Base-by-base conservation (phyloP, 164 flowering plant genomes). In the Stephania japonica region DNA sequence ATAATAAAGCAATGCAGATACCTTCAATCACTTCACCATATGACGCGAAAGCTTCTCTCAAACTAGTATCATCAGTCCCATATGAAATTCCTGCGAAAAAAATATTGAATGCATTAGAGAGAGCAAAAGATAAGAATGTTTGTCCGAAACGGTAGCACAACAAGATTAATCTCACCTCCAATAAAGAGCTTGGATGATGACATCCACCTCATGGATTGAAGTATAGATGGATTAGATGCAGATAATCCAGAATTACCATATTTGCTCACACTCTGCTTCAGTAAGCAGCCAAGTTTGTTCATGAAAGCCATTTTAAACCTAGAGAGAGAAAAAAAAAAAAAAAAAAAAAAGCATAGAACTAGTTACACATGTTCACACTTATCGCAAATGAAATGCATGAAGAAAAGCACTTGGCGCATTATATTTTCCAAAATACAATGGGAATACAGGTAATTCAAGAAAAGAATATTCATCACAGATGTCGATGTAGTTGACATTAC, bases 1-100 rank as follows among this genome's bases (percentile, higher is more conserved):
- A 61, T 18, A 62, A 2, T 18, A 62, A 68, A n/a, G 23, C 27
- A 72, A 59, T 6, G 21, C 67, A 26, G 25, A 14, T 25, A 86
- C 89, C 86, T 69, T 86, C 87, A 74, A 79, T 66, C 8, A 86
- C 86, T 74, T 84, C 84, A 1, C 89, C 89, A 79, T 79, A 75
- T 8, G 67, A 47, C 32, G 79, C 42, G 23, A 84, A 86, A 14
- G 84, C 83, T 61, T 84, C 85, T 69, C 80, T 78, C 65, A 86
- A 72, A 69, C 80, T 76, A 42, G 41, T 63, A 6, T 86, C 88
- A 77, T 86, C 88, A 1, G 84, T 84, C 43, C 67, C 32, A 73
- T 80, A 86, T 1, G 86, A 81, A 42, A 86, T 73, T 53, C 88
- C 88, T 86, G 76, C 41, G 77, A 18, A 6, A 67, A 16, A 1